phyloP scores from a whole-genome alignment of 2,329 filamentous ascomycete species.

The Xylariaceae sp. region DNA sequence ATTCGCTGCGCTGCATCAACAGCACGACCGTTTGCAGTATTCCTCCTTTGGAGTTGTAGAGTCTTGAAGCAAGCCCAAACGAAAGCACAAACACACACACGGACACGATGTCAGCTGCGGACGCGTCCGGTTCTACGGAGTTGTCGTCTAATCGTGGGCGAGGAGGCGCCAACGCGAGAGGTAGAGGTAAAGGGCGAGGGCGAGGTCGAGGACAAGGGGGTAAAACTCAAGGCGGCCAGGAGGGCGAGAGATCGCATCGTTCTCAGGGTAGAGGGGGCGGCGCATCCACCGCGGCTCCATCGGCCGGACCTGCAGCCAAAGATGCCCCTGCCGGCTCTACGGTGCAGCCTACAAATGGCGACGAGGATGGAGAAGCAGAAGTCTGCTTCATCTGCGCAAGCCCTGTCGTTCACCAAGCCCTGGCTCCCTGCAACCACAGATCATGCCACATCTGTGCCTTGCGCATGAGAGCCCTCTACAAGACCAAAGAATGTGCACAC shows the following conservation, averaged over 20 bases:
- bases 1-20: no score
- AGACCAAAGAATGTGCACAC: conserved; percentile 94
- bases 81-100: background rate
- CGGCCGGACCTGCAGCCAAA: conserved; percentile 18
- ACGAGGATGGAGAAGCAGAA: conserved; percentile 63
- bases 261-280: conserved; percentile 33
- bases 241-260: conserved; percentile 28
- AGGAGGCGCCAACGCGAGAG: conserved; percentile 34
- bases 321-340: conserved; percentile 9
- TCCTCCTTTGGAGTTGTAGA: no score
- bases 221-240: conserved; percentile 35
- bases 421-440: conserved; percentile 91
- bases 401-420: conserved; percentile 75
- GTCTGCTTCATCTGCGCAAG: conserved; percentile 98
- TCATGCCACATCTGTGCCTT: conserved; percentile 96
- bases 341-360: conserved; percentile 28
- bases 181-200: conserved; percentile 41
- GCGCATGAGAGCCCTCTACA: conserved; percentile 87
- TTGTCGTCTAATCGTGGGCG: conserved; percentile 24
- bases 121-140: conserved; percentile 4
- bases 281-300: conserved; percentile 1
- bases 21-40: no score
- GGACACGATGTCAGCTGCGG: conserved; percentile 14
- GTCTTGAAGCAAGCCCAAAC: background rate
- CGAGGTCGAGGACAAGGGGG: conserved; percentile 37